Base-by-base conservation (phyloP, 768 basidiomycete genomes). In the Dacryopinax primogenitus region DNA sequence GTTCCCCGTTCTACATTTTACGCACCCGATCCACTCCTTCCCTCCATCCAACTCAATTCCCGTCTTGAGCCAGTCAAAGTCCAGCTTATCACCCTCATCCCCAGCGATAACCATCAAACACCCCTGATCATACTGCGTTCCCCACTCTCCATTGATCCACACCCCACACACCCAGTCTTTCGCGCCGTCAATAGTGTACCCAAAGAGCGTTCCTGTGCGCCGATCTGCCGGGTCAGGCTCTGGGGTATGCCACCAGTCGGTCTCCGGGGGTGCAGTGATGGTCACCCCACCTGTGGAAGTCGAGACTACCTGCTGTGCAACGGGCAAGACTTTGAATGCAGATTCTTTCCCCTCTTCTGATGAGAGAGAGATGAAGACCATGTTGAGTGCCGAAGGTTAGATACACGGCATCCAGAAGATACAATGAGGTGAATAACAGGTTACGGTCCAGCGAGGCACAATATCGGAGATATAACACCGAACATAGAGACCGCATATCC, bases 1-100 rank as follows among this genome's bases (percentile, higher is more conserved):
- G 11, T 11, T n/a, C n/a, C 37, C 11, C 37, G 11, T n/a, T 26
- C 51, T 15, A 30, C 26, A 15, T 3, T 30, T 6, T 9, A 58
- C 51, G 51, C 18, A 58, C 51, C 51, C 51, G 30, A 58, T 58
- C 51, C 51, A 58, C 51, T 58, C 51, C 51, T 58, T 58, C 7
- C 51, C 51, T 30, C 51, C 51, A 21, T 58, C 51, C 13, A 58
- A 3, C 26, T 58, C 51, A 9, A 58, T 32, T 4, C 51, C 51
- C 30, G 51, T 32, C 30, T 58, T 58, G 51, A 58, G 23, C 51
- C 51, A 58, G 26, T 58, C 51, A 21, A 28, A 58, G 51, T 58
- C 21, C 11, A 58, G 13, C 3, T 32, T 30, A 6, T 58, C 51
- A 7, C 51, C 51, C 11, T 58, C 51, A 58, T 58, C 51, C 3